phyloP scores from a whole-genome alignment of 2,329 filamentous ascomycete species.

The Diaporthe longicolla region DNA sequence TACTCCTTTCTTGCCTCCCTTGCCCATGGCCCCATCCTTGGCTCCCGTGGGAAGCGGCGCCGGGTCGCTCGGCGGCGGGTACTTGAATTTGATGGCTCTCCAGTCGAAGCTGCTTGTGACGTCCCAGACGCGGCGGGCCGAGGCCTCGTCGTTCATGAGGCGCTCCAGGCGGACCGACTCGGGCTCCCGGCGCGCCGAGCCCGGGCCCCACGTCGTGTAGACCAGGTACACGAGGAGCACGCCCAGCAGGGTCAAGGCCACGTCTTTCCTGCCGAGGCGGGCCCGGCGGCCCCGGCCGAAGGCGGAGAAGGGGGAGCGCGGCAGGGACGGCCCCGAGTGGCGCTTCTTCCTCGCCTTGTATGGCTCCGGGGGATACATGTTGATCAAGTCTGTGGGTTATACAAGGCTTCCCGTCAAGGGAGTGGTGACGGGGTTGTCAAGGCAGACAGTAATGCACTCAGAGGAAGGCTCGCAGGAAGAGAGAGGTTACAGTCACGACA shows the following conservation, averaged over 20 bases:
- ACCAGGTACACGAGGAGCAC: slow-evolving; percentile 39
- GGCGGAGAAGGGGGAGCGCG: slow-evolving; percentile 27
- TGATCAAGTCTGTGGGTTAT: neutral
- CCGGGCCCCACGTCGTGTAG: slow-evolving; percentile 11
- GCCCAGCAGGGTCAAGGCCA: slow-evolving; percentile 28
- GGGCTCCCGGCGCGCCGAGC: neutral
- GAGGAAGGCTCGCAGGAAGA: neutral
- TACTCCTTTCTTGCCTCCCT: no score
- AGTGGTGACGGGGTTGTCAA: neutral
- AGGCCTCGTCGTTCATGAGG: slow-evolving; percentile 51
- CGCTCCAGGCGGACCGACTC: slow-evolving; percentile 46
- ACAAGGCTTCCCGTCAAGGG: neutral
- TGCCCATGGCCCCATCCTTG: no score
- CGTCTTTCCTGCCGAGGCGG: slow-evolving; percentile 25
- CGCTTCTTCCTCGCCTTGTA: slow-evolving; percentile 26
- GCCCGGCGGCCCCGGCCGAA: slow-evolving; percentile 21
- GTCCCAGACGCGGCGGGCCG: slow-evolving; percentile 26
- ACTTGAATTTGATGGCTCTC: slow-evolving; percentile 49
- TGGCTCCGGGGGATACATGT: slow-evolving; percentile 10
- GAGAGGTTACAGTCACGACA: neutral
- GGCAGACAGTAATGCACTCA: neutral
- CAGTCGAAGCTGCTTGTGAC: slow-evolving; percentile 56
- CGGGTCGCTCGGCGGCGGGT: slow-evolving; percentile 46
- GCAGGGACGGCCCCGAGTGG: slow-evolving; percentile 16
- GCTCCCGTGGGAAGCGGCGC: slow-evolving; percentile 47